Base-by-base conservation (phyloP, 257 asterid species). In the Rehmannia glutinosa region DNA sequence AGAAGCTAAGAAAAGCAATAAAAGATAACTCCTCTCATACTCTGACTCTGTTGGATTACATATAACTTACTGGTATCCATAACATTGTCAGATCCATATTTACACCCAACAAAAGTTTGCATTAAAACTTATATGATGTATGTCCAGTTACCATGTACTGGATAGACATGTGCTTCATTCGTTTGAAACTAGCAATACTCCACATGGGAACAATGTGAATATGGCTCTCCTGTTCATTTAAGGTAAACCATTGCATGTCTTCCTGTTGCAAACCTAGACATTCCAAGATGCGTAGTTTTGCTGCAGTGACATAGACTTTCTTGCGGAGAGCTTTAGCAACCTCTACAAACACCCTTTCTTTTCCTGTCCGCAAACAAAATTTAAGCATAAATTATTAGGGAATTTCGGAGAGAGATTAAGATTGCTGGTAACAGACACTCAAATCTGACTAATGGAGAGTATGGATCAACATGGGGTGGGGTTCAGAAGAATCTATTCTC, bases 161-260 rank as follows among this genome's bases (percentile, higher is more conserved):
- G 55, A 80, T 86, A 13, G 96, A 77, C 61, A 91, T 68, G 59
- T 85, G 88, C 53, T 83, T 81, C 75, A 94, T 75, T 74, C 99
- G 83, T 70, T 90, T 93, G 84, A 90, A 82, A 84, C 82, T 90
- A 65, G 96, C 92, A 43, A 90, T 80, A 5, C 81, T 63, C 99
- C 97, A 94, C 96, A 90, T 86, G 59, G 99, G 99, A 66, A 94
- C 96, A 32, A 94, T 89, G 77, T 94, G 99, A 47, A 94, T 87
- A 63, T 88, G 92, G 86, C 99, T 94, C 74, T 90, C 97, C 11
- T 81, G 83, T 74, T 94, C 97, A 38, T 91, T 84, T 64, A 43
- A 35, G 2, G 99, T 94, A 66, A 94, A 80, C 96, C 91, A 84
- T 72, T 88, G 89, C 87, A 87, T 82, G 59, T 88, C 96, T 77